Evolutionary conservation across 768 basidiomycete genomes (phyloP).

Genomic region (Amanita exitialis): DNA sequence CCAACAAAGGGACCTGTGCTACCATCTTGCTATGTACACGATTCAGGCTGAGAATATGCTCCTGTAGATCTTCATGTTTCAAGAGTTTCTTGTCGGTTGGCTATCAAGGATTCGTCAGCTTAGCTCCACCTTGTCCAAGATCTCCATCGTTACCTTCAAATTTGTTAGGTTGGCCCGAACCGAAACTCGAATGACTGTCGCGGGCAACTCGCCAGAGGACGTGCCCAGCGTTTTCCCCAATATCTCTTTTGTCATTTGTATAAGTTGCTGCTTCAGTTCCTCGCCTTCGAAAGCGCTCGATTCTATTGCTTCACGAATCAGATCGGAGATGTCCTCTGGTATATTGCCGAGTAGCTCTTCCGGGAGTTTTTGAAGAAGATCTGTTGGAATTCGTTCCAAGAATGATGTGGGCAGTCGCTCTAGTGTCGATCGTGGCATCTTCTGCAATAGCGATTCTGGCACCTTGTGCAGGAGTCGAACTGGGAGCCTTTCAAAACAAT

Average conservation of each 20-base stretch:
- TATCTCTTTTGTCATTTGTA: neutral
- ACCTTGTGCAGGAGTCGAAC: neutral
- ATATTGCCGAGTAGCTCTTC: neutral
- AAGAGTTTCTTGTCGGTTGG: neutral
- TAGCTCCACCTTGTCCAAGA: no score
- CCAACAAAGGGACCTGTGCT: neutral
- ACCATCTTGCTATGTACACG: neutral
- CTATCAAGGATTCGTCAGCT: no score
- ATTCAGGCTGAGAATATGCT: neutral
- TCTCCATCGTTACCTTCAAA: no score
- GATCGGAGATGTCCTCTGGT: neutral
- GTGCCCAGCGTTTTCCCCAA: neutral
- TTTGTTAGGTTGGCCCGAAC: neutral
- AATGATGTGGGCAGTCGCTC: neutral
- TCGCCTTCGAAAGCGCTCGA: neutral
- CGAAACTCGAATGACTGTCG: neutral
- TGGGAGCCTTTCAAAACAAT: neutral
- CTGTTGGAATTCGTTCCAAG: neutral
- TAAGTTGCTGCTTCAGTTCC: neutral
- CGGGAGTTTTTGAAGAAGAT: neutral
- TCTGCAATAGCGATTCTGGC: neutral
- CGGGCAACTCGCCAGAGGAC: neutral
- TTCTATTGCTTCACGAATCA: neutral
- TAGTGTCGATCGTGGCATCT: neutral
- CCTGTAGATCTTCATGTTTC: neutral